Evolutionary conservation across 176 grass and related monocot species (phyloP).

Genomic region (Phragmites australis): DNA sequence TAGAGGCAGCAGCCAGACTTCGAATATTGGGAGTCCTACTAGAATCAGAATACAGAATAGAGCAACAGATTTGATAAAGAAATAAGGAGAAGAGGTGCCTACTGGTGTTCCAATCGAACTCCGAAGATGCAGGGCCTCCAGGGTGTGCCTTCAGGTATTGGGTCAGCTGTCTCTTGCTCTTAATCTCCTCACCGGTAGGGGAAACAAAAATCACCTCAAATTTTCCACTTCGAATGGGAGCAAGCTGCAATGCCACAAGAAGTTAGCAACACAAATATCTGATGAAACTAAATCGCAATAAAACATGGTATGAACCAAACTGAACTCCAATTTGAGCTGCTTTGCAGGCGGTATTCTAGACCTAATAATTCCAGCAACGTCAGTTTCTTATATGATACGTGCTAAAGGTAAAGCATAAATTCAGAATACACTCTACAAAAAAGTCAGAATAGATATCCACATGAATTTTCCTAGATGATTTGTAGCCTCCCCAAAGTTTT

Average conservation of each 20-base stretch:
- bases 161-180: slow-evolving; percentile 71
- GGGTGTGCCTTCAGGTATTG: slow-evolving; percentile 70
- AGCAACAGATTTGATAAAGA: neutral
- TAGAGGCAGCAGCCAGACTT: slow-evolving; percentile 21
- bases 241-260: slow-evolving; percentile 46
- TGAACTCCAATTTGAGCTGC: neutral
- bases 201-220: slow-evolving; percentile 73
- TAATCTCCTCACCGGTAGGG: slow-evolving; percentile 83
- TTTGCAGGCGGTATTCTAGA: neutral
- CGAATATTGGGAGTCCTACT: slow-evolving; percentile 14
- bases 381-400: neutral
- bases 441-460: neutral
- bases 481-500: neutral
- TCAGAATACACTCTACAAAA: neutral
- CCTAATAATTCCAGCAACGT: neutral
- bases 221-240: slow-evolving; percentile 48
- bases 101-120: slow-evolving; percentile 90
- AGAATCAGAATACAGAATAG: neutral
- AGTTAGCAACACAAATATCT: neutral
- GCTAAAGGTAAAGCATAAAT: too few species aligned
- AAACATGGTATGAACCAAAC: slow-evolving; percentile 1
- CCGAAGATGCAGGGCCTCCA: slow-evolving; percentile 63
- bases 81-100: slow-evolving; percentile 29
- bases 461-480: neutral
- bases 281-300: neutral